A percentile compares a stretch with the other conserved stretches of the same genome.
Evolutionary conservation across 192 early-diverging fungal species (phyloP).

Genomic region (Backusella morwellensis): DNA sequence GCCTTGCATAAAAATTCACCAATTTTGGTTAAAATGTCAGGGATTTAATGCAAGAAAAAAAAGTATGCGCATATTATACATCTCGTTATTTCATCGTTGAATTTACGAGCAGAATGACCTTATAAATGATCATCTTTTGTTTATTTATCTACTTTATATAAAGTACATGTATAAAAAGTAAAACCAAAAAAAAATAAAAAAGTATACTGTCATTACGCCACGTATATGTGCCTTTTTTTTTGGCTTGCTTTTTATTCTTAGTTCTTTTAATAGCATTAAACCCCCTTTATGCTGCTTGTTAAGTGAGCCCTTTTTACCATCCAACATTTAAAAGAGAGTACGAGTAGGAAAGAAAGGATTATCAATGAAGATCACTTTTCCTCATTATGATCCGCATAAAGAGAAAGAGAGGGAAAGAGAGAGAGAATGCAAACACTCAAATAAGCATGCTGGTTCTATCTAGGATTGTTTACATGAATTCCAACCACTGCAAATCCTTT

Average conservation of each 20-base stretch:
- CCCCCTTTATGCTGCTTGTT: not conserved
- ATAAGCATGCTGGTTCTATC: not conserved
- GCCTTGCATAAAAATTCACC: not conserved
- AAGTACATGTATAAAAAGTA: not conserved
- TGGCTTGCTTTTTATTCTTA: not conserved
- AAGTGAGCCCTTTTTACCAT: not conserved
- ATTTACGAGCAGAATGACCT: not conserved
- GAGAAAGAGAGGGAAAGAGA: not conserved
- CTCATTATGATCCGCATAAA: not conserved
- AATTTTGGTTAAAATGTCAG: not conserved
- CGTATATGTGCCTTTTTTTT: not conserved
- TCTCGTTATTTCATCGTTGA: not conserved
- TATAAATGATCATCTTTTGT: not conserved
- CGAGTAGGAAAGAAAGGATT: not conserved
- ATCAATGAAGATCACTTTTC: not conserved
- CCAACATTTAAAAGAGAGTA: not conserved
- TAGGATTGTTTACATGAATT: constrained; percentile 1
- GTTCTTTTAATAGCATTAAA: not conserved
- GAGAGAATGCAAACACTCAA: not conserved
- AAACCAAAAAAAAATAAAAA: not conserved
- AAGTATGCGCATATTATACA: not conserved
- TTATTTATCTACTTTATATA: not conserved
- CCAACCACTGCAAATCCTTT: not conserved
- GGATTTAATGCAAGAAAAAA: not conserved
- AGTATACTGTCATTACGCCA: not conserved